Evolutionary conservation across 2,329 filamentous ascomycete species (phyloP), one percentile per base, ranked within the genome.

Genomic region (Colletotrichum chrysophilum): DNA sequence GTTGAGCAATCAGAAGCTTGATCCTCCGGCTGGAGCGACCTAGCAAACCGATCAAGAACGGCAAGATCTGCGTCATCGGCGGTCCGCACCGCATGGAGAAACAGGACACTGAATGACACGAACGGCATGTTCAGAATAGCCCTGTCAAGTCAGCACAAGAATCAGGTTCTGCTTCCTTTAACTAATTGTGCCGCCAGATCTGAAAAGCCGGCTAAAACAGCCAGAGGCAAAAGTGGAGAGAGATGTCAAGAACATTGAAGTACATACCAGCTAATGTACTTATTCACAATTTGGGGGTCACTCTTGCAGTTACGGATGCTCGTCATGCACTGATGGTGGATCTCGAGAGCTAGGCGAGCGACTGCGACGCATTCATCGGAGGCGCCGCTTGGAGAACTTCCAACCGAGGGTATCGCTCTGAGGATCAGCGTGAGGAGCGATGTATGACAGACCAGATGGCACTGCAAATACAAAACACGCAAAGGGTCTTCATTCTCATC

Each of bases 61-160:
- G 43, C 48, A 36, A 83, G 66, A 32, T 82, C 80, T 26, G 66
- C 71, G 24, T 65, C 24, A 58, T 82, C 79, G 7, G 76, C 75
- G 26, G 77, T 75, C 69, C 82, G 79, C 30, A 85, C 77, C 6
- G 79, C 79, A 9, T 79, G 80, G 1, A 80, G 81, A 65, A 86
- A 83, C 1, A 86, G 55, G 6, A 86, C 83, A 61, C 80, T 85
- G 66, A 85, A 86, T 3, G 85, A 80, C 3, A 84, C 81, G 71
- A 86, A 86, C 5, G 85, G 84, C 2, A 77, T 80, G 21, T 85
- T 80, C 2, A 85, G 62, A 5, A 86, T 78, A 2, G 81, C 80
- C 84, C 85, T 86, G 30, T 68, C 28, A 64, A 4, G 16, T 28
- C 18, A 26, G 55, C 56, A 61, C n/a, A 1, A 58, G 7, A 52